Conservation (phyloP, 176 grass and related monocot genomes). For the Cenchrus purpureus region DNA sequence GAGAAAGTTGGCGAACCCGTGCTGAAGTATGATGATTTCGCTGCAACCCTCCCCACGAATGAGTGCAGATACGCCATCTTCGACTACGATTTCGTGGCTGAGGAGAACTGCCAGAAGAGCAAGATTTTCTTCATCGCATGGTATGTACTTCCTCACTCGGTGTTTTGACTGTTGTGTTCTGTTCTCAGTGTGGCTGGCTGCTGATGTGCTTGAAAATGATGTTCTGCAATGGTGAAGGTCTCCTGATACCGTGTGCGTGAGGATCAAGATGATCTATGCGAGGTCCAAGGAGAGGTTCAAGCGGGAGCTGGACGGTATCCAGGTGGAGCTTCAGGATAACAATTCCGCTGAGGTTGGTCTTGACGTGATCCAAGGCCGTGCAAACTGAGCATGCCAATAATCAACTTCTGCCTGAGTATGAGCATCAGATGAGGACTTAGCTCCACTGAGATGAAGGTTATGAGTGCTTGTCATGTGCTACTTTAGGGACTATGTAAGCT, state of each 20-base stretch:
- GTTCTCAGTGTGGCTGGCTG: not conserved
- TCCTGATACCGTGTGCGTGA: constrained; percentile 45
- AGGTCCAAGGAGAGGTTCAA: constrained; percentile 68
- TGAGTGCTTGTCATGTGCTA: constrained; percentile 18
- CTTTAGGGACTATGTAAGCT: constrained; percentile 30
- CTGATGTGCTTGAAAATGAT: not conserved
- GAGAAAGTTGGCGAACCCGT: constrained; percentile 56
- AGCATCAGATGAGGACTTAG: constrained; percentile 31
- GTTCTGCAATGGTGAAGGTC: constrained; percentile 33
- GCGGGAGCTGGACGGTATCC: constrained; percentile 60
- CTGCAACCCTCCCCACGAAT: constrained; percentile 47
- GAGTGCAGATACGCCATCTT: constrained; percentile 76
- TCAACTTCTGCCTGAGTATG: not conserved
- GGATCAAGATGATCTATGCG: constrained; percentile 63
- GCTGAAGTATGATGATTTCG: constrained; percentile 59
- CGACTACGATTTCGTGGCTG: constrained; percentile 63
- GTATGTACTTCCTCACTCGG: not conserved
- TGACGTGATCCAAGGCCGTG: constrained; percentile 54
- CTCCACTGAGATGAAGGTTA: constrained; percentile 17
- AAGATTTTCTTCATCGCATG: constrained; percentile 63
- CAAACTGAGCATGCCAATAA: constrained; percentile 29
- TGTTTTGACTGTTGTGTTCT: not conserved
- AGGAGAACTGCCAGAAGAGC: constrained; percentile 70
- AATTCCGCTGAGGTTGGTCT: constrained; percentile 45
- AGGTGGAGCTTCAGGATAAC: constrained; percentile 57